phyloP scores from a whole-genome alignment of 352 stramenopile species.

The Pythium volutum region DNA sequence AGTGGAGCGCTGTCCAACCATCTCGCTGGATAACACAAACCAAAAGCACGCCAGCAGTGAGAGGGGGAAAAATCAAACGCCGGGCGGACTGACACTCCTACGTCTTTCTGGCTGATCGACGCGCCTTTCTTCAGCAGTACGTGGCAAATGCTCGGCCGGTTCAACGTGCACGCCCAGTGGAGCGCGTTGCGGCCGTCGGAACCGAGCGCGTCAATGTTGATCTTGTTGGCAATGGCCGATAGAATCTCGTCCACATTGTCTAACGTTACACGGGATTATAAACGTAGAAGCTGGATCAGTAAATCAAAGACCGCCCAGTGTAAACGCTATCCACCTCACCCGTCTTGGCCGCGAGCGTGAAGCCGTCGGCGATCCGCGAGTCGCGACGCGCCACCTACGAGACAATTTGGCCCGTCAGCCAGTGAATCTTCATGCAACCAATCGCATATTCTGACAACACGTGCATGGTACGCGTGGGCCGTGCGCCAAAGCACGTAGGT shows the following conservation, averaged over 20 bases:
- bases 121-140: constrained; percentile 82
- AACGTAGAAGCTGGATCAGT: too few species aligned
- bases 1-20: constrained; percentile 75
- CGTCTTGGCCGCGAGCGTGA: constrained; percentile 75
- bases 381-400: constrained; percentile 30
- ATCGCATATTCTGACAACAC: constrained; percentile 1
- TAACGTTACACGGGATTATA: too few species aligned
- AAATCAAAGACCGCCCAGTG: not conserved
- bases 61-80: not conserved
- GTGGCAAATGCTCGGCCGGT: constrained; percentile 73
- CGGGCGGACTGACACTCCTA: constrained; percentile 11
- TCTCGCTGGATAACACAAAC: constrained; percentile 34
- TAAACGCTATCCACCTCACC: constrained; percentile 1
- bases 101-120: constrained; percentile 73
- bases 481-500: constrained; percentile 62
- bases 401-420: too few species aligned
- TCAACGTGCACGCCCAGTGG: constrained; percentile 76
- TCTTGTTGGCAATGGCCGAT: constrained; percentile 62
- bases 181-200: constrained; percentile 77
- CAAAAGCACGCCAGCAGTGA: not conserved
- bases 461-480: constrained; percentile 59
- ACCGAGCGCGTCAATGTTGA: constrained; percentile 68
- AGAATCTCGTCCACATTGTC: constrained; percentile 79
- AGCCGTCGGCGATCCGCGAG: constrained; percentile 53
- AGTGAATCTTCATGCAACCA: not conserved